Percentiles rank a stretch among this genome's conserved stretches.
phyloP scores from a whole-genome alignment of 2,329 filamentous ascomycete species.

The Pestalotiopsis sp. region DNA sequence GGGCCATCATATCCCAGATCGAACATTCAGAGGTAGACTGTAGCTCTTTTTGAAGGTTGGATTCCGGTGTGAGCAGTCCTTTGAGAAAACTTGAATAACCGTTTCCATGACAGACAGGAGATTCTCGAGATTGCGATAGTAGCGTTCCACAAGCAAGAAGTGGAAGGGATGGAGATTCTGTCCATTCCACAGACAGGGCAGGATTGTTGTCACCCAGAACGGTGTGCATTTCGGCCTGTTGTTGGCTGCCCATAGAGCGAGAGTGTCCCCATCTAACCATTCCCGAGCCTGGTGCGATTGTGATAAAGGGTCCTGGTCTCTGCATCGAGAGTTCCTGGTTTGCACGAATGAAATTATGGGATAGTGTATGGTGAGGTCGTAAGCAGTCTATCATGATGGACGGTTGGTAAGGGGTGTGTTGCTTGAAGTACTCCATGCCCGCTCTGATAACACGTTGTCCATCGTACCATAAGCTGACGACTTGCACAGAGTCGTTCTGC shows the following conservation, averaged over 20 bases:
- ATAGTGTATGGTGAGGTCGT: not conserved
- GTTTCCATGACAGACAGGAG: too few relatives aligned
- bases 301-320: not conserved
- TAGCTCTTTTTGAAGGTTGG: too few relatives aligned
- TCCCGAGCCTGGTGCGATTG: not conserved
- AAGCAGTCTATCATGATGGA: not conserved
- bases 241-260: not conserved
- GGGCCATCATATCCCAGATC: not conserved
- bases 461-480: not conserved
- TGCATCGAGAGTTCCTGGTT: not conserved
- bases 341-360: not conserved
- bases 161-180: too few relatives aligned
- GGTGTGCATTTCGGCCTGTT: not conserved
- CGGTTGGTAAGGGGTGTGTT: not conserved
- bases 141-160: too few relatives aligned
- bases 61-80: too few relatives aligned
- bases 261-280: not conserved
- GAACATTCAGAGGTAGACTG: too few relatives aligned
- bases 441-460: not conserved
- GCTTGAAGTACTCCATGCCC: not conserved
- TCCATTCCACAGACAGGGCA: not conserved
- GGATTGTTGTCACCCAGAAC: not conserved
- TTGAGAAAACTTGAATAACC: too few relatives aligned
- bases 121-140: too few relatives aligned
- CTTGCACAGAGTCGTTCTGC: not conserved